These are phyloP conservation scores for Malus hybrid DNA, from an alignment of 331 rosid genomes.

Conservation along the genomic window DNA sequence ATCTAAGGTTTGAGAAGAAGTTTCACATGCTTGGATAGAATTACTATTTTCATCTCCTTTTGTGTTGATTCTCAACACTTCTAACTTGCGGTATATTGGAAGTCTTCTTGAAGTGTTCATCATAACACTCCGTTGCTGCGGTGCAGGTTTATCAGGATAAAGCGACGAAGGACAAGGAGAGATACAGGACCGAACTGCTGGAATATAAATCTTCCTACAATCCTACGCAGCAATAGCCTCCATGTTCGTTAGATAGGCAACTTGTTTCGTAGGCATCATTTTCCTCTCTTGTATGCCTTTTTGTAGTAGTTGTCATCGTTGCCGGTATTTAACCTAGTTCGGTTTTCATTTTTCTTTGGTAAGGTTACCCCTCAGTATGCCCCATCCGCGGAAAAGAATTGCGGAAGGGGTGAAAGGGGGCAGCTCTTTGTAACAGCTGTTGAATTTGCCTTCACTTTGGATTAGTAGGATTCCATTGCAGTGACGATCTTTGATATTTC, in stretches of 20 bases:
- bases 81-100: background rate
- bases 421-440: conserved; percentile 16
- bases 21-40: background rate
- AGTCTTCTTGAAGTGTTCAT: background rate
- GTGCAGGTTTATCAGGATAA: conserved; percentile 72
- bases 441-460: background rate
- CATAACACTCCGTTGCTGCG: background rate
- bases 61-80: background rate
- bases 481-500: background rate
- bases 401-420: conserved; percentile 11
- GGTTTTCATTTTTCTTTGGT: conserved; percentile 3
- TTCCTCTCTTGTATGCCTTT: background rate
- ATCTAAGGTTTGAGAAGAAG: background rate
- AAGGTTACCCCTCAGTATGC: background rate
- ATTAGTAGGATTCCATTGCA: background rate
- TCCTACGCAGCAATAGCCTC: conserved; percentile 27
- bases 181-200: conserved; percentile 56
- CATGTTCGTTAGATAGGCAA: conserved; percentile 1
- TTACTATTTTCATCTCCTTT: background rate
- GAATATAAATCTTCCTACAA: conserved; percentile 44
- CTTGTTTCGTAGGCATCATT: conserved; percentile 1
- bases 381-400: background rate
- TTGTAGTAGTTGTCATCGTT: conserved; percentile 3
- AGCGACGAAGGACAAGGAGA: conserved; percentile 64
- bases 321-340: background rate